Evolutionary conservation across 306 rosid genomes (phyloP), one percentile per base, ranked within the genome.

Genomic region (Quercus cerris): DNA sequence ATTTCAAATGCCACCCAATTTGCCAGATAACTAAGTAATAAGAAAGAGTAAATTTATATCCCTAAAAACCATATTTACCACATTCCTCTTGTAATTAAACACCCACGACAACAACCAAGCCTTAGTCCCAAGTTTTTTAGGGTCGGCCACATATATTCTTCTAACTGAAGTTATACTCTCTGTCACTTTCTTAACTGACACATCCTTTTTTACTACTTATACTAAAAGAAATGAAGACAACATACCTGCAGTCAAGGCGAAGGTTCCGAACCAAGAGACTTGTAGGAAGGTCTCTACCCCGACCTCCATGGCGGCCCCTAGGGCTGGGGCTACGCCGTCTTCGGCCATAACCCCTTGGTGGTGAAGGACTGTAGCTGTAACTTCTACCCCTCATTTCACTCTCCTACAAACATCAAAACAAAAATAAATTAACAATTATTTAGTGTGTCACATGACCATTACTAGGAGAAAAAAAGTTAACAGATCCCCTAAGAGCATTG

Each of bases 241-340:
- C 33, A 75, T 19, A 88, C 98, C 97, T 89, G 91, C 91, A 90
- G 75, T 94, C 93, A 81, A 63, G 89, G 73, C 85, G 88, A 9
- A 94, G 92, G 79, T 94, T 94, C 68, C 98, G 90, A 67, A 94
- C 98, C 61, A 94, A 85, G 51, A 92, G 98, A 80, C 97, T 94
- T 18, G 94, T 85, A 6, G 92, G 90, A 79, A 91, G 83, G 76
- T 93, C 93, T 82, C 87, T 83, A 51, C 77, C 89, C 31, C 86
- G 91, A 41, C 89, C 83, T 72, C 94, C 74, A 28, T 86, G 81
- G 3, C 85, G 83, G 4, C 85, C 85, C 81, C 87, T 85, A 1
- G 96, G 96, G 81, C 94, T 90, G 55, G 93, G 92, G 78, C 94
- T 90, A 52, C 88, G 90, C 19, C 80, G 72, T 62, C 94, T 78